phyloP scores from a whole-genome alignment of 2,329 filamentous ascomycete species.

The Paecilomyces variotii region DNA sequence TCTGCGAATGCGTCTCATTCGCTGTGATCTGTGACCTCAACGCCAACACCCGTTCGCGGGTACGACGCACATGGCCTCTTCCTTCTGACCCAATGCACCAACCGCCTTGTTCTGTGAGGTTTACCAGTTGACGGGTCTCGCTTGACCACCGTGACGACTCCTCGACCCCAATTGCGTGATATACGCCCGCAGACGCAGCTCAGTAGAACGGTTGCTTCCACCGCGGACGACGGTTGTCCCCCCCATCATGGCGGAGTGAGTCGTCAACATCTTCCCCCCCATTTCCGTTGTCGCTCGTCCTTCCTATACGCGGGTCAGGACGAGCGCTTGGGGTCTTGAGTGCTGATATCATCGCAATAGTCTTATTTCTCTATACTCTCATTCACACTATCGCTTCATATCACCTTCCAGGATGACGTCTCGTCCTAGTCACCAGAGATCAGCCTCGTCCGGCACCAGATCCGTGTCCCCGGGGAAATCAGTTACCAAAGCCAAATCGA shows the following conservation, averaged over 20 bases:
- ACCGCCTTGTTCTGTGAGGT: background rate
- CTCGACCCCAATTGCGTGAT: background rate
- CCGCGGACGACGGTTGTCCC: background rate
- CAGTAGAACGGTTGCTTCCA: background rate
- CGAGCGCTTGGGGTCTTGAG: background rate
- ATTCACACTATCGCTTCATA: slow-evolving; percentile 26
- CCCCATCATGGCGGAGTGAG: slow-evolving; percentile 34
- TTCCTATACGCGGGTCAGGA: background rate
- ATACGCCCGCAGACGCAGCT: background rate
- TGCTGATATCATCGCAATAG: slow-evolving; percentile 11
- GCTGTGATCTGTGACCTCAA: background rate
- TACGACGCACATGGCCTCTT: background rate
- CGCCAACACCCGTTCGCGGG: background rate
- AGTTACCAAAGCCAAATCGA: slow-evolving; percentile 38
- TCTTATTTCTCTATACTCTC: slow-evolving; percentile 32
- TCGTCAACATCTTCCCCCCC: background rate
- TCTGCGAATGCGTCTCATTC: background rate
- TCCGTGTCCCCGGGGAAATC: slow-evolving; percentile 27
- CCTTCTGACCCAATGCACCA: background rate
- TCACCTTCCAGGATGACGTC: slow-evolving; percentile 31
- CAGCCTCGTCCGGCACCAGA: slow-evolving; percentile 27
- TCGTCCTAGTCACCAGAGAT: slow-evolving; percentile 29
- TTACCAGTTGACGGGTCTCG: background rate
- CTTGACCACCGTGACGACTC: background rate
- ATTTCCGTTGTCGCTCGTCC: background rate